A percentile compares a stretch with the other conserved stretches of the same genome.
phyloP scores from a whole-genome alignment of 2,329 filamentous ascomycete species.

The Emericellopsis cladophorae region DNA sequence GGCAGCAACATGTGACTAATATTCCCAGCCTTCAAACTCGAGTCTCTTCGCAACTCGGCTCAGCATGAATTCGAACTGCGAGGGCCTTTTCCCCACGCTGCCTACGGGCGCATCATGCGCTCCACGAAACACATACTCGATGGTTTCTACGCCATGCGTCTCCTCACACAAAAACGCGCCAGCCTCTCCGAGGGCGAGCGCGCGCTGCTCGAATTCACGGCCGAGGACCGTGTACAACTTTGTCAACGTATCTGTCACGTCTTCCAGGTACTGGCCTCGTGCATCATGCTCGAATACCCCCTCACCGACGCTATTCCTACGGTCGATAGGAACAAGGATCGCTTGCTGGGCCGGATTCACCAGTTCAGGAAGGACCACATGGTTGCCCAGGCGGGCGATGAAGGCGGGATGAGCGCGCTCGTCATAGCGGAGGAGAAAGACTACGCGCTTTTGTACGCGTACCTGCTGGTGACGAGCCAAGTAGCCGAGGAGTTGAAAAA shows the following conservation, averaged over 20 bases:
- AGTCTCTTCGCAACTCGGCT: conserved; percentile 59
- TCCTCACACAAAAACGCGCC: conserved; percentile 73
- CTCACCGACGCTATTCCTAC: conserved; percentile 80
- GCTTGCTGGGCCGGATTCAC: conserved; percentile 76
- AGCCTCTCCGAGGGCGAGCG: conserved; percentile 69
- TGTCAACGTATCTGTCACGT: conserved; percentile 88
- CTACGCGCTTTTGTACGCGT: conserved; percentile 87
- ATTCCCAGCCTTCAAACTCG: conserved; percentile 48
- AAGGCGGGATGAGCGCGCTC: conserved; percentile 8
- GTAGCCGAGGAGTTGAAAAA: conserved; percentile 51
- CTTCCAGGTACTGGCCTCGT: conserved; percentile 74
- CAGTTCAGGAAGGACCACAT: conserved; percentile 64
- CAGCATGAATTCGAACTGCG: conserved; percentile 79
- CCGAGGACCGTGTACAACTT: conserved; percentile 64
- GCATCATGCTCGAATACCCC: conserved; percentile 88
- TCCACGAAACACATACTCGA: conserved; percentile 79
- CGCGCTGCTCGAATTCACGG: conserved; percentile 67
- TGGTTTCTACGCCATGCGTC: conserved; percentile 91
- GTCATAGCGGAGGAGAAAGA: conserved; percentile 57
- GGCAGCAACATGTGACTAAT: not conserved
- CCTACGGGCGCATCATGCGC: conserved; percentile 62
- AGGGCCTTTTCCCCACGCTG: conserved; percentile 69
- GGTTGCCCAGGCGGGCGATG: conserved; percentile 10
- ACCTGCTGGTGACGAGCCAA: conserved; percentile 58
- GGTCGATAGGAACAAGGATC: conserved; percentile 67